These are phyloP conservation scores for Lagenaria siceraria DNA, from an alignment of 306 rosid genomes.

Conservation along the genomic window DNA sequence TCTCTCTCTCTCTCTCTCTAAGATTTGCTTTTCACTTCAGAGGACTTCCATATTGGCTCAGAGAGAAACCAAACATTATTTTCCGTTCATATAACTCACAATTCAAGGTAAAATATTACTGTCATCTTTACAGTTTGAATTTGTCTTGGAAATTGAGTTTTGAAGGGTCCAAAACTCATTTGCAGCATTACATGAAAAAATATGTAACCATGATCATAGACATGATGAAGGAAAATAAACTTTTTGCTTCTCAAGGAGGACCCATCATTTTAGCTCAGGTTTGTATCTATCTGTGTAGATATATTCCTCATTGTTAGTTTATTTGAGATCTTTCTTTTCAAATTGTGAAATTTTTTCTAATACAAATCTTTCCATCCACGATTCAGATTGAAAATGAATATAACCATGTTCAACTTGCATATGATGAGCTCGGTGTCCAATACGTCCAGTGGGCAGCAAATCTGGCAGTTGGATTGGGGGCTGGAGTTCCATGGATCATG, in stretches of 20 bases:
- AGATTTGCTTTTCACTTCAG: slow-evolving; percentile 18
- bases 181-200: slow-evolving; percentile 49
- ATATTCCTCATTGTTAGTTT: neutral
- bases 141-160: neutral
- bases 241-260: slow-evolving; percentile 80
- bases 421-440: slow-evolving; percentile 25
- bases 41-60: slow-evolving; percentile 93
- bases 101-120: slow-evolving; percentile 38
- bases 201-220: slow-evolving; percentile 33
- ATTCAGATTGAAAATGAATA: slow-evolving; percentile 88
- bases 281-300: neutral
- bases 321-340: neutral
- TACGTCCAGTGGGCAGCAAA: slow-evolving; percentile 85
- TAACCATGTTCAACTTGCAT: slow-evolving; percentile 67
- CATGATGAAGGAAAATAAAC: slow-evolving; percentile 49
- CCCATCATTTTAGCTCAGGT: slow-evolving; percentile 90
- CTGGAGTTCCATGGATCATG: slow-evolving; percentile 91
- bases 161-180: too few species aligned
- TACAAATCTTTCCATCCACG: neutral
- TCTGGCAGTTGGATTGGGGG: slow-evolving; percentile 28
- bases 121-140: neutral
- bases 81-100: slow-evolving; percentile 62
- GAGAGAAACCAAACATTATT: slow-evolving; percentile 47
- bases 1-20: neutral
- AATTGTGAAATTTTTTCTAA: neutral